phyloP scores from a whole-genome alignment of 225 moss, liverwort and hornwort genomes.

The Polytrichum formosum region DNA sequence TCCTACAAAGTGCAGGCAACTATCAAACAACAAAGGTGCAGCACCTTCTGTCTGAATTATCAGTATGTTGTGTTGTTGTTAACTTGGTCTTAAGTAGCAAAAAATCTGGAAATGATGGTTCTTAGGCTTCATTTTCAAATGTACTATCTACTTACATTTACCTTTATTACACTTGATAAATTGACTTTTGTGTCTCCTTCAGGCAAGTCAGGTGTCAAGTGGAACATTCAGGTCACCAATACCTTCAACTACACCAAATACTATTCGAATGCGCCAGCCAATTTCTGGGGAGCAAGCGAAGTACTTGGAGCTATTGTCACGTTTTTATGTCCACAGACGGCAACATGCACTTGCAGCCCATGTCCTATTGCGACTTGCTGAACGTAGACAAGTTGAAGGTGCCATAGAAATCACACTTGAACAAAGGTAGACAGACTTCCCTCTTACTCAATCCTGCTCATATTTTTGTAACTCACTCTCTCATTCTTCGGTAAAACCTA shows the following conservation, averaged over 20 bases:
- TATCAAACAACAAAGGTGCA: constrained; percentile 69
- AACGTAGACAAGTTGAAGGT: constrained; percentile 77
- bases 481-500: too few species aligned
- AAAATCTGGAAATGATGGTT: neutral
- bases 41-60: neutral
- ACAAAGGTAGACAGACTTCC: constrained; percentile 51
- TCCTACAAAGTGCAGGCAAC: constrained; percentile 84
- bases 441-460: neutral
- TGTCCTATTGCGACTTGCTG: constrained; percentile 91
- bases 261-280: constrained; percentile 74
- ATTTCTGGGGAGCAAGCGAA: constrained; percentile 86
- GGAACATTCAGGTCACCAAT: constrained; percentile 59
- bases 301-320: constrained; percentile 86
- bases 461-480: neutral
- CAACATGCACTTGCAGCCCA: constrained; percentile 99
- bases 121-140: too few species aligned
- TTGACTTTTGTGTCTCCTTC: constrained; percentile 6
- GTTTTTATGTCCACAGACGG: constrained; percentile 83
- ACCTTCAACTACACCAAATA: constrained; percentile 51
- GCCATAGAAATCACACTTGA: constrained; percentile 63
- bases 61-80: neutral
- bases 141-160: too few species aligned
- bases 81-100: neutral
- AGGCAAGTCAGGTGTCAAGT: constrained; percentile 56
- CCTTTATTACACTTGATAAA: too few species aligned